Evolutionary conservation across 257 asterid species (phyloP), one percentile per base, ranked within the genome.

Genomic region (Ajuga chamaepitys): DNA sequence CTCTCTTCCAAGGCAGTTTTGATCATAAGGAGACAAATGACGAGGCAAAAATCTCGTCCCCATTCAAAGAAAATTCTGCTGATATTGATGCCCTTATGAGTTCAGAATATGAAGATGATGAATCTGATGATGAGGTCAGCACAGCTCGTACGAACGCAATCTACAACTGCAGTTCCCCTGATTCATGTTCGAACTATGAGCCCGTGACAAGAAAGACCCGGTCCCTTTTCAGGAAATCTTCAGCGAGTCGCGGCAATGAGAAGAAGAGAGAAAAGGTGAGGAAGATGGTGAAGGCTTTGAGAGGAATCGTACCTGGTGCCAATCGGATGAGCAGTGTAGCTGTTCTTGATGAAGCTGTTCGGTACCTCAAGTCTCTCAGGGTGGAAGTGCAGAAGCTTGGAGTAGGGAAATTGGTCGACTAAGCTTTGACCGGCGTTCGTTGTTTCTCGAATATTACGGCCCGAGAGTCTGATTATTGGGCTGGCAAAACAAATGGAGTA

Each of bases 281-380:
- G 70, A 83, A 87, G 70, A 85, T 87, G 92, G 83, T 89, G 25
- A 85, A 82, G 71, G 86, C 85, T 2, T 64, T 89, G 42, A 75
- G 73, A 71, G 86, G 82, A 32, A 87, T 87, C 11, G 84, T 89
- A 10, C 97, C 95, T 17, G 95, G 88, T 42, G 80, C 92, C 14
- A 72, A 77, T 17, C 78, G 75, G 66, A 83, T 89, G 95, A 83
- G 82, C 64, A 68, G 81, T 34, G 89, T 83, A 4, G 75, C 77
- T n/a, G 92, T 85, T 70, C 91, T 89, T 37, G 95, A 89, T 38
- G 97, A 87, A 75, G 89, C 95, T 56, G 95, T 89, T 42, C 77
- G 85, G 51, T 85, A 87, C 74, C 92, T 89, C 12, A 87, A 89
- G 79, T 83, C 88, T 20, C 92, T 85, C 25, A 80, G 85, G 79